These are phyloP conservation scores for Backusella psychrophila DNA, from an alignment of 192 early-diverging fungal genomes.

Conservation along the genomic window DNA sequence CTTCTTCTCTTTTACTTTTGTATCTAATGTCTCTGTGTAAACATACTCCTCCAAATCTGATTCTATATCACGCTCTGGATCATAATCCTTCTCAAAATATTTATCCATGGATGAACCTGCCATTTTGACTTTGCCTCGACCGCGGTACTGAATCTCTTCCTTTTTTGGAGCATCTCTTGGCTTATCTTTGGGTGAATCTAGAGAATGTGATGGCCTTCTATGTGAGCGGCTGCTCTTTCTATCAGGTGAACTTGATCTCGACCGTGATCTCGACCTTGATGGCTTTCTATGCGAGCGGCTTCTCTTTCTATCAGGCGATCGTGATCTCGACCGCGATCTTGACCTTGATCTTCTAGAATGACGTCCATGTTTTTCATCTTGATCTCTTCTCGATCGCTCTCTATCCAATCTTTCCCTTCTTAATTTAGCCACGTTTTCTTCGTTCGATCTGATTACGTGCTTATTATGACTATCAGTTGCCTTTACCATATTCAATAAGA, in stretches of 20 bases:
- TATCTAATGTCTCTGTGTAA: background rate
- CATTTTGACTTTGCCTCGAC: constrained; percentile 39
- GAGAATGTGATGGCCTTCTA: background rate
- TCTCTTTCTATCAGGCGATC: background rate
- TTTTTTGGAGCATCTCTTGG: background rate
- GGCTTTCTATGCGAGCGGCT: background rate
- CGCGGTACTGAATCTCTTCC: constrained; percentile 14
- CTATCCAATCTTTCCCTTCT: constrained; percentile 6
- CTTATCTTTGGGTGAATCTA: background rate
- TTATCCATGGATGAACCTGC: constrained; percentile 54
- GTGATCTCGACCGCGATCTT: background rate
- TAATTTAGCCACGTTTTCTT: constrained; percentile 41
- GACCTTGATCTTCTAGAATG: background rate
- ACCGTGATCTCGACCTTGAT: constrained; percentile 1
- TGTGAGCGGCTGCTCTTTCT: background rate
- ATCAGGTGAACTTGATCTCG: background rate
- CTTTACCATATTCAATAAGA: constrained; percentile 53
- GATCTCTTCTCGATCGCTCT: constrained; percentile 10
- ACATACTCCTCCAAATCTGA: constrained; percentile 28
- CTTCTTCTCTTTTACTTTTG: constrained; percentile 2
- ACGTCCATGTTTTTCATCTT: background rate
- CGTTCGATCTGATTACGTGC: constrained; percentile 43
- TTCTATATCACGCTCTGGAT: constrained; percentile 41
- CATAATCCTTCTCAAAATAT: constrained; percentile 51
- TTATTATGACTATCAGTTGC: constrained; percentile 56